Evolutionary conservation across 768 basidiomycete genomes (phyloP).

Genomic region (Boletus coccyginus): DNA sequence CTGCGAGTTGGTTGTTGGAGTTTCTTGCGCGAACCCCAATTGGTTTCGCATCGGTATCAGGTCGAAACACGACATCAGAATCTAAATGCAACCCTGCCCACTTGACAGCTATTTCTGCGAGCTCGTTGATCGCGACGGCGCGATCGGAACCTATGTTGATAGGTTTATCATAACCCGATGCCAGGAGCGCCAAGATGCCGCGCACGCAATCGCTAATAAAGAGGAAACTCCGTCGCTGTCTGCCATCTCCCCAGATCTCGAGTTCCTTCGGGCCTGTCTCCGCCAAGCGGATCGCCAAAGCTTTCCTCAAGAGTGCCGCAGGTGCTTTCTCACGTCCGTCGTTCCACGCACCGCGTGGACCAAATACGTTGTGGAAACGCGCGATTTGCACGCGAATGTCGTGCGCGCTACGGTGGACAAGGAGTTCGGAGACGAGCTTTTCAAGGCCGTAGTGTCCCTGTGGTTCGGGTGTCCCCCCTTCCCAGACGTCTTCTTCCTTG

Average conservation of each 20-base stretch:
- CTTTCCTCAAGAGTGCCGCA: constrained; percentile 56
- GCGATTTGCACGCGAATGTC: constrained; percentile 44
- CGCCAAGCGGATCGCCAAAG: constrained; percentile 31
- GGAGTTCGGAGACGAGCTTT: constrained; percentile 49
- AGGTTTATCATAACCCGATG: constrained; percentile 34
- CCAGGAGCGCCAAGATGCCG: constrained; percentile 44
- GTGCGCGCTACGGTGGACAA: constrained; percentile 34
- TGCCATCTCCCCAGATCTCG: constrained; percentile 59
- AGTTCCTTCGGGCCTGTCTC: constrained; percentile 21
- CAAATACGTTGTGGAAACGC: constrained; percentile 59
- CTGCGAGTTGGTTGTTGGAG: constrained; percentile 45
- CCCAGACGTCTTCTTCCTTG: constrained; percentile 45
- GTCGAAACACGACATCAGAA: constrained; percentile 27
- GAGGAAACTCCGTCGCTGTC: constrained; percentile 53
- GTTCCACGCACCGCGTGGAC: constrained; percentile 51
- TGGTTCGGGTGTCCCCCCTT: constrained; percentile 36
- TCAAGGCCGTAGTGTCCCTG: constrained; percentile 62
- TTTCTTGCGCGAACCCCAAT: constrained; percentile 51
- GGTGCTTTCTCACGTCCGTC: constrained; percentile 58
- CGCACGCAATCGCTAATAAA: constrained; percentile 55
- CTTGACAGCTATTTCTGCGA: constrained; percentile 40
- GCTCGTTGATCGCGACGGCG: constrained; percentile 39
- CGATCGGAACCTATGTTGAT: constrained; percentile 54
- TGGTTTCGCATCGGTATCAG: constrained; percentile 29
- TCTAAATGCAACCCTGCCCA: constrained; percentile 29